These are phyloP conservation scores for Teunomyces panamensis DNA, from an alignment of 805 yeast species.

Conservation along the genomic window DNA sequence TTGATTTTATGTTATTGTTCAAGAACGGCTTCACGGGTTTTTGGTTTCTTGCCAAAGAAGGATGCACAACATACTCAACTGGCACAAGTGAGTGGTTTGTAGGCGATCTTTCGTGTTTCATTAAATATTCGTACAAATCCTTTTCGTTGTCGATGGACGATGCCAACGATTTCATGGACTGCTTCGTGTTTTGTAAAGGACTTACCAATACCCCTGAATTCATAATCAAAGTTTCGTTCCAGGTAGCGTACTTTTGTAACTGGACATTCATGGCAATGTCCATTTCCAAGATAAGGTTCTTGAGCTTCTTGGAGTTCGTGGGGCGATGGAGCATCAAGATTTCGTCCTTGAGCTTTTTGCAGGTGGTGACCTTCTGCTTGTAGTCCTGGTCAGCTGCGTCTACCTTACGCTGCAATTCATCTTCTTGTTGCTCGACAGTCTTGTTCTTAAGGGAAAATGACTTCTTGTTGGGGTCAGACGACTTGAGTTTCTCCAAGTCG, in stretches of 20 bases:
- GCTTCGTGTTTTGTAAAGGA: constrained; percentile 58
- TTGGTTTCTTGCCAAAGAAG: constrained; percentile 48
- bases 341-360: constrained; percentile 71
- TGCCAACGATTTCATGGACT: constrained; percentile 78
- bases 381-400: constrained; percentile 85
- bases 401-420: constrained; percentile 77
- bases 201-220: constrained; percentile 80
- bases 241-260: constrained; percentile 82
- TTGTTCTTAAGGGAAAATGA: constrained; percentile 77
- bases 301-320: constrained; percentile 63
- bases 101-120: constrained; percentile 42
- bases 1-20: constrained; percentile 10
- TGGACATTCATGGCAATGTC: constrained; percentile 90
- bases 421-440: constrained; percentile 85
- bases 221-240: constrained; percentile 77
- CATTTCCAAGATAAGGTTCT: constrained; percentile 76
- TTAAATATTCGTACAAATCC: constrained; percentile 70
- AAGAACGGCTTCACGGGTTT: constrained; percentile 34
- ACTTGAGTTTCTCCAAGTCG: constrained; percentile 78
- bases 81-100: constrained; percentile 46
- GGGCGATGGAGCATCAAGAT: constrained; percentile 77
- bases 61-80: constrained; percentile 69
- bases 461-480: constrained; percentile 80
- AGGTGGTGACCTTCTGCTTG: constrained; percentile 67
- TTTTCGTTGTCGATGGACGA: constrained; percentile 77